These are phyloP conservation scores for Rhexocercosporidium sp. DNA, from an alignment of 2,329 filamentous ascomycete genomes.

Conservation along the genomic window DNA sequence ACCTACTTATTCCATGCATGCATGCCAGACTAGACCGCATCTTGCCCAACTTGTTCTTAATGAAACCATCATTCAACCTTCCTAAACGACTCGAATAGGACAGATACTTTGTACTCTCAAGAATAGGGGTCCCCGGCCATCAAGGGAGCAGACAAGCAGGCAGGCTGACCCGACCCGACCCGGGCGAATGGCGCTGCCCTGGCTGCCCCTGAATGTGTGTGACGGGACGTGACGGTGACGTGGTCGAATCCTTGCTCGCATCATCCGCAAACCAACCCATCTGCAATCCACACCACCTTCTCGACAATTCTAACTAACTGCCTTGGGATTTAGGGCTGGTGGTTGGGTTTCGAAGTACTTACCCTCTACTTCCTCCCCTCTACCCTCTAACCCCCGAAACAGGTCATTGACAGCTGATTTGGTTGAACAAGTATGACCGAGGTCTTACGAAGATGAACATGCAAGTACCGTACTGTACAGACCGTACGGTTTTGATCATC, in stretches of 20 bases:
- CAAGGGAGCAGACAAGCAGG: too few relatives aligned
- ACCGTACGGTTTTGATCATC: background rate
- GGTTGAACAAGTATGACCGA: too few relatives aligned
- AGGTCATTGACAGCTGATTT: too few relatives aligned
- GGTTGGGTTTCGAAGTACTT: too few relatives aligned
- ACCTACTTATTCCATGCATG: too few relatives aligned
- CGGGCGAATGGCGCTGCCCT: conserved; percentile 3
- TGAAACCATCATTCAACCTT: background rate
- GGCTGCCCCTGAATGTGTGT: background rate
- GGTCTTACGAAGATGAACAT: background rate
- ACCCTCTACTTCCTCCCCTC: too few relatives aligned
- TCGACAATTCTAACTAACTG: background rate
- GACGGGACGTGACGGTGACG: background rate
- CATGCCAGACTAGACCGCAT: too few relatives aligned
- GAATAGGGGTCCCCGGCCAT: too few relatives aligned
- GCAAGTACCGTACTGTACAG: background rate
- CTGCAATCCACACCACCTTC: background rate
- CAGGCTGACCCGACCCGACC: background rate
- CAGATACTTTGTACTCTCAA: too few relatives aligned
- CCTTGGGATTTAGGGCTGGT: too few relatives aligned
- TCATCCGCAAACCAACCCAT: background rate
- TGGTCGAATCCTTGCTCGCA: conserved; percentile 1
- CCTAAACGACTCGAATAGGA: background rate
- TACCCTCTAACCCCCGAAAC: too few relatives aligned
- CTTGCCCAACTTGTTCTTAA: too few relatives aligned